phyloP scores from a whole-genome alignment of 148 eudicot species.

The Rhododendron henanense region DNA sequence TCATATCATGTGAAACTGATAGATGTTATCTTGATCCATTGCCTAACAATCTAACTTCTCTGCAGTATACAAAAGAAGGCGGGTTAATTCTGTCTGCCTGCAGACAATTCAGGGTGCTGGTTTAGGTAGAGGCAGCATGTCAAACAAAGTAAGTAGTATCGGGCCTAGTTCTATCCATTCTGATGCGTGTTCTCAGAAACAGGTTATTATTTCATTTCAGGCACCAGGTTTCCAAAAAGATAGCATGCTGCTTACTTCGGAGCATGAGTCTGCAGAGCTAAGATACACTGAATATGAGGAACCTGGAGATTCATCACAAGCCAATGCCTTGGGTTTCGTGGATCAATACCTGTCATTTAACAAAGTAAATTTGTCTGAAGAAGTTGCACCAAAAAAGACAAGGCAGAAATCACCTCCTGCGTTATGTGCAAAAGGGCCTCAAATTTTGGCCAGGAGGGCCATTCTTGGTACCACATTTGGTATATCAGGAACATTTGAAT shows the following conservation, averaged over 20 bases:
- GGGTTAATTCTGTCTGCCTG: slow-evolving; percentile 12
- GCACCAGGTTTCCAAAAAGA: slow-evolving; percentile 16
- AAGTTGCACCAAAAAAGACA: slow-evolving; percentile 14
- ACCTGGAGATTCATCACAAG: slow-evolving; percentile 41
- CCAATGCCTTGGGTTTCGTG: slow-evolving; percentile 50
- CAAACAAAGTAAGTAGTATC: slow-evolving; percentile 9
- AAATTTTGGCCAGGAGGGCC: slow-evolving; percentile 43
- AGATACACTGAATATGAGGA: slow-evolving; percentile 42
- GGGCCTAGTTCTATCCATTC: slow-evolving; percentile 8
- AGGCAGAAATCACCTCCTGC: slow-evolving; percentile 39
- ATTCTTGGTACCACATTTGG: slow-evolving; percentile 15
- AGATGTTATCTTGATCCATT: neutral
- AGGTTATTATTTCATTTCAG: slow-evolving; percentile 9
- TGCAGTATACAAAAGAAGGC: slow-evolving; percentile 29
- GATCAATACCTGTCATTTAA: slow-evolving; percentile 47
- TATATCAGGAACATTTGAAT: slow-evolving; percentile 38
- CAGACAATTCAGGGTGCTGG: neutral
- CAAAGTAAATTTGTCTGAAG: slow-evolving; percentile 25
- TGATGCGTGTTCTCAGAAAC: slow-evolving; percentile 15
- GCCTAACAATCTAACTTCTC: neutral
- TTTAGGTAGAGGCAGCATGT: slow-evolving; percentile 13
- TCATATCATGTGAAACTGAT: neutral
- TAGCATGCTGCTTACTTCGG: slow-evolving; percentile 10
- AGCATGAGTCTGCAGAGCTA: slow-evolving; percentile 19
- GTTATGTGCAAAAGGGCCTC: slow-evolving; percentile 39